These are phyloP conservation scores for Chaetomium sp. DNA, from an alignment of 2,329 filamentous ascomycete species.

Conservation along the genomic window DNA sequence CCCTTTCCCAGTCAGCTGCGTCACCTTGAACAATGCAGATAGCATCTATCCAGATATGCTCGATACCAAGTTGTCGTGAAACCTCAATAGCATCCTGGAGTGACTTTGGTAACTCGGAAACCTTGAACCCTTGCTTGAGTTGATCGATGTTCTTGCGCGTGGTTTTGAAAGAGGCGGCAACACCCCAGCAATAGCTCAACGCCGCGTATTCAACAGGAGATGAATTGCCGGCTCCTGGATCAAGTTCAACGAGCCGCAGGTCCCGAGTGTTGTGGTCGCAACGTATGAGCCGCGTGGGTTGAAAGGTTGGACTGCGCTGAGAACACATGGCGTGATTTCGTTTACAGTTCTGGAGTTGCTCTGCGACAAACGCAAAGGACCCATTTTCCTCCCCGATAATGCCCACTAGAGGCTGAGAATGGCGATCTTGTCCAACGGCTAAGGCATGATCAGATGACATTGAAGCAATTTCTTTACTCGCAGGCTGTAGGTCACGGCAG, in stretches of 20 bases:
- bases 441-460: background rate
- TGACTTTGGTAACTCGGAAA: background rate
- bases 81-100: background rate
- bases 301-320: background rate
- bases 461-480: background rate
- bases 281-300: background rate
- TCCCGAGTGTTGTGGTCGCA: background rate
- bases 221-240: background rate
- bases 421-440: background rate
- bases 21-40: constrained; percentile 7
- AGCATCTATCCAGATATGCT: constrained; percentile 3
- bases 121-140: background rate
- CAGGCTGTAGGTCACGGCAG: background rate
- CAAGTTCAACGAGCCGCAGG: background rate
- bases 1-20: background rate
- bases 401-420: background rate
- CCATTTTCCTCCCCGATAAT: background rate
- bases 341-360: background rate
- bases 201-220: background rate
- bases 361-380: background rate
- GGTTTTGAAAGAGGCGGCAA: background rate
- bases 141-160: background rate
- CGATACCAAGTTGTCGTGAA: background rate
- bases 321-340: background rate
- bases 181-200: background rate